Conservation (phyloP, 176 grass and related monocot genomes). For the Bolboschoenus planiculmis region DNA sequence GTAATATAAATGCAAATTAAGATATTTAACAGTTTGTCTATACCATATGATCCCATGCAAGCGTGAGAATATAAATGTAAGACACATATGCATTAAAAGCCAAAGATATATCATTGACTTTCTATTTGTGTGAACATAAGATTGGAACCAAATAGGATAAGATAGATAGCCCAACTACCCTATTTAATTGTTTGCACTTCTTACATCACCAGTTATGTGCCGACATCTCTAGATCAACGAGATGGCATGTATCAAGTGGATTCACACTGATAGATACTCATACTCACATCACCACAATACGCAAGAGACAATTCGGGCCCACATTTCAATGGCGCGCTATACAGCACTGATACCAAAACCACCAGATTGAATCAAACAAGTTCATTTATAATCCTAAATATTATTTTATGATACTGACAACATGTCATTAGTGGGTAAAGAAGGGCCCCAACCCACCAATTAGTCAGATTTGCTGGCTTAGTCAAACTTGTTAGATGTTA, state of each 20-base stretch:
- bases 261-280: background rate
- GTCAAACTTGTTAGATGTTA: conserved; percentile 6
- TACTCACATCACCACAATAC: background rate
- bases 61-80: background rate
- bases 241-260: background rate
- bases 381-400: background rate
- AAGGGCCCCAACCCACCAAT: background rate
- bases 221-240: background rate
- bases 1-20: conserved; percentile 11
- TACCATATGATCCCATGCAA: conserved; percentile 1
- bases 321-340: background rate
- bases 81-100: background rate
- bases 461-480: background rate
- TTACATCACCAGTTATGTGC: background rate
- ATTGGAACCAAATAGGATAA: background rate
- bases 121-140: background rate
- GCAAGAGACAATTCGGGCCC: background rate
- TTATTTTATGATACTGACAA: background rate
- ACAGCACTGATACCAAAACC: background rate
- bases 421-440: background rate
- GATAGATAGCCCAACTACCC: background rate
- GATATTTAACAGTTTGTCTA: conserved; percentile 1
- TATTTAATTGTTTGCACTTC: background rate
- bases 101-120: conserved; percentile 1
- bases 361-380: background rate